Evolutionary conservation across 1,284 basidiomycete genomes (phyloP), one percentile per base, ranked within the genome.

Genomic region (Xanthoconium separans): DNA sequence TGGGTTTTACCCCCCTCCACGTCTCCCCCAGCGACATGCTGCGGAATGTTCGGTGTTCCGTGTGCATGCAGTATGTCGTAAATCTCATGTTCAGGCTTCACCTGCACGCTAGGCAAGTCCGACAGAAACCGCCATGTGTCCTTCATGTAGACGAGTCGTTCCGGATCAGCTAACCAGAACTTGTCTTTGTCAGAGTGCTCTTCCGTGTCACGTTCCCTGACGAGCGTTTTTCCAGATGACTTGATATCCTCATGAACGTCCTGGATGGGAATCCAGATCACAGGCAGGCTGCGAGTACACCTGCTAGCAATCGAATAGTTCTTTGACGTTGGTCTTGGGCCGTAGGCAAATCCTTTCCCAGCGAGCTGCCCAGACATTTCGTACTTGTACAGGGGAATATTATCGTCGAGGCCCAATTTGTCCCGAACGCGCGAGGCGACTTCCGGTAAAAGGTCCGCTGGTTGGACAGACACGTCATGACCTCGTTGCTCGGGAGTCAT

Each of bases 31-130:
- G 22, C 16, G 15, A 36, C 34, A 36, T 33, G 37, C 60, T 53
- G 1, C 46, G 51, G 34, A 8, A 36, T 36, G 34, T 36, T 15
- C 15, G 34, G 34, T 12, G 67, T 62, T 1, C 47, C 24, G 1
- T 57, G 30, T 1, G 27, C 3, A 16, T 62, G 44, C 2, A 70
- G 58, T 11, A 47, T 22, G 15, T 47, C 37, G 27, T 69, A 65
- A 6, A 61, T 57, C 4, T 51, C 44, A n/a, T 60, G 62, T 37
- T 70, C 70, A 9, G 54, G 47, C 27, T 24, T 27, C 29, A 11
- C 8, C 11, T 15, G 8, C 16, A 33, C 42, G 4, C 61, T 61
- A 5, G 49, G 43, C 15, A 8, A 15, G 7, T 4, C 16, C 8
- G 34, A 40, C 2, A 34, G 33, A 34, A 34, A 34, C 15, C 33